Base-by-base conservation (phyloP, 805 yeast species). In the Zygosaccharomyces bailii region DNA sequence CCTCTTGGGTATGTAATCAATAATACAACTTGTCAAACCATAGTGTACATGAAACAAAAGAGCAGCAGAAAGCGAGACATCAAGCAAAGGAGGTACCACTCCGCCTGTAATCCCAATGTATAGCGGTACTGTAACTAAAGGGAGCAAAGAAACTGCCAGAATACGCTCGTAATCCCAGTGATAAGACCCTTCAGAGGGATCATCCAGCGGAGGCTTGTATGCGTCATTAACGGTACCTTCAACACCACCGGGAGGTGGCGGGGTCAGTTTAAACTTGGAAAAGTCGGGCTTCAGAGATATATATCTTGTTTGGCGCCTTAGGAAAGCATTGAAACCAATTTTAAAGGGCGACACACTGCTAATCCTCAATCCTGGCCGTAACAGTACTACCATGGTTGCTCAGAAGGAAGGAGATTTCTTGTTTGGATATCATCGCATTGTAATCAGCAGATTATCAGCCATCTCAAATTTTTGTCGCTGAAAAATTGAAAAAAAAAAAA, bases 11-110 rank as follows among this genome's bases (percentile, higher is more conserved):
- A 86, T 81, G 67, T 84, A 84, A 65, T 86, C 93, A 45, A 76
- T 76, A 55, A 86, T 85, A 72, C 93, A 84, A 34, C 86, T 73
- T 58, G 79, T 81, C 71, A 84, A 80, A 2, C 93, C 95, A 39
- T 79, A 78, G 62, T 76, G 78, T 44, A 80, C 73, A 63, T 86
- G 93, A 58, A 75, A 72, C 51, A 85, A 66, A 38, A 84, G 59
- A 10, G 79, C 64, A 2, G 80, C 69, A 11, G 80, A 69, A 57
- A 84, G 64, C 2, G 78, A 52, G 2, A 85, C 69, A 64, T 85
- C 93, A 2, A 79, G 47, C 5, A 74, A 42, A 1, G 82, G 80
- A 34, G 71, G 62, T n/a, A 80, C 70, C 10, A 73, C 64, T 2
- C 60, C 51, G 4, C 81, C 69, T 18, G 79, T 63, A 43, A 83